Conservation (phyloP, 164 flowering plant species). For the Warburgia ugandensis region DNA sequence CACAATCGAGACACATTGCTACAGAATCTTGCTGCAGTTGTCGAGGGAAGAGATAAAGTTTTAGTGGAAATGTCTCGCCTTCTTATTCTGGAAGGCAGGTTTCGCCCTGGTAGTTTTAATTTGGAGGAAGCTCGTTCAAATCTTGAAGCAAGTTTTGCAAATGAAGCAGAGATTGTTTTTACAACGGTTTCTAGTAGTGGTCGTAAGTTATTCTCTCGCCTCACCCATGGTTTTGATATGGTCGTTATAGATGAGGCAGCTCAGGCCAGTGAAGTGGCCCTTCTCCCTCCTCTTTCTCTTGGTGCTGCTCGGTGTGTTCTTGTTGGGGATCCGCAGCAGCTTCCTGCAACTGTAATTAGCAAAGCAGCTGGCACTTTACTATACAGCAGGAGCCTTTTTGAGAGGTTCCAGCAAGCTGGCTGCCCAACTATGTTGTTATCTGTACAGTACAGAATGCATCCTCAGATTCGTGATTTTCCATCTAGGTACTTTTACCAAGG, state of each 20-base stretch:
- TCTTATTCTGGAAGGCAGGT: conserved; percentile 60
- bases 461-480: conserved; percentile 94
- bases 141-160: conserved; percentile 96
- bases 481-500: conserved; percentile 94
- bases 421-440: conserved; percentile 92
- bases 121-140: conserved; percentile 84
- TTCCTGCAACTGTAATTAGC: conserved; percentile 97
- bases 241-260: conserved; percentile 98
- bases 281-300: conserved; percentile 89
- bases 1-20: conserved; percentile 68
- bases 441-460: conserved; percentile 97
- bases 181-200: conserved; percentile 98
- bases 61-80: conserved; percentile 89
- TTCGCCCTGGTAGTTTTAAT: conserved; percentile 63
- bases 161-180: conserved; percentile 96
- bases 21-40: conserved; percentile 84
- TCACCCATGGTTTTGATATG: conserved; percentile 97
- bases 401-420: conserved; percentile 92
- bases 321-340: conserved; percentile 99
- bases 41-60: conserved; percentile 78
- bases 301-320: conserved; percentile 97
- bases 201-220: conserved; percentile 83
- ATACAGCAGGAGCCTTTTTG: conserved; percentile 93
- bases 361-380: conserved; percentile 89
- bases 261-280: conserved; percentile 90